A percentile compares a stretch with the other conserved stretches of the same genome.
Evolutionary conservation across 495 filamentous ascomycete genomes (phyloP).

Genomic region (Talaromyces borbonicus): DNA sequence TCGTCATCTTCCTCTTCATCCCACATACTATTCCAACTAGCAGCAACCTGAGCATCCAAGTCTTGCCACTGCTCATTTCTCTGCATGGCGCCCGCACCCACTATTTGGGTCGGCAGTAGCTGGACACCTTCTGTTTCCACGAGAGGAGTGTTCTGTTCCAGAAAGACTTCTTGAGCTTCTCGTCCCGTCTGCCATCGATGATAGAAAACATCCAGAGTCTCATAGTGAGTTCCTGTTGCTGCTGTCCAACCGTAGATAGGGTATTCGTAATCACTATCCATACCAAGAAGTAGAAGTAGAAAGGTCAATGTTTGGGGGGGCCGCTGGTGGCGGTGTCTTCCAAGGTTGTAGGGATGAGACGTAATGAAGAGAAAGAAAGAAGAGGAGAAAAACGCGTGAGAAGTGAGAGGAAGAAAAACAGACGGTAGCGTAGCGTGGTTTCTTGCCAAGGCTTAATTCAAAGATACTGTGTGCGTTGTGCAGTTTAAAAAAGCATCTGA

Average conservation of each 20-base stretch:
- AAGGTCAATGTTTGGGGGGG: too few relatives aligned
- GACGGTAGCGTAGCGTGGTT: too few relatives aligned
- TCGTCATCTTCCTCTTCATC: neutral
- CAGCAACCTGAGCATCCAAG: neutral
- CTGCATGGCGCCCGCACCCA: too few relatives aligned
- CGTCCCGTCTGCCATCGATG: constrained; percentile 6
- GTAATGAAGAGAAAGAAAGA: neutral
- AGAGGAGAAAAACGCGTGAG: too few relatives aligned
- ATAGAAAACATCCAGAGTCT: constrained; percentile 7
- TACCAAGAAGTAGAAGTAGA: neutral
- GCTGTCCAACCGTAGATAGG: neutral
- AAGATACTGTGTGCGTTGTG: too few relatives aligned
- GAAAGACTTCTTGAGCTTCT: constrained; percentile 3
- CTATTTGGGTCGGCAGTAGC: neutral
- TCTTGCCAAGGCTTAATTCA: too few relatives aligned
- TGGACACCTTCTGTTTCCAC: neutral
- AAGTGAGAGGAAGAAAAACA: too few relatives aligned
- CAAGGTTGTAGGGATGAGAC: neutral
- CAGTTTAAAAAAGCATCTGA: too few relatives aligned
- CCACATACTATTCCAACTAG: constrained; percentile 1
- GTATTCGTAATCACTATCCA: constrained; percentile 1
- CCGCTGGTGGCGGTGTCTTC: too few relatives aligned
- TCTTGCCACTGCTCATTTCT: too few relatives aligned
- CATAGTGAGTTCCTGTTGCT: neutral
- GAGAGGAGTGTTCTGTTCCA: neutral